Evolutionary conservation across 257 asterid species (phyloP).

Genomic region (Mitragyna speciosa): DNA sequence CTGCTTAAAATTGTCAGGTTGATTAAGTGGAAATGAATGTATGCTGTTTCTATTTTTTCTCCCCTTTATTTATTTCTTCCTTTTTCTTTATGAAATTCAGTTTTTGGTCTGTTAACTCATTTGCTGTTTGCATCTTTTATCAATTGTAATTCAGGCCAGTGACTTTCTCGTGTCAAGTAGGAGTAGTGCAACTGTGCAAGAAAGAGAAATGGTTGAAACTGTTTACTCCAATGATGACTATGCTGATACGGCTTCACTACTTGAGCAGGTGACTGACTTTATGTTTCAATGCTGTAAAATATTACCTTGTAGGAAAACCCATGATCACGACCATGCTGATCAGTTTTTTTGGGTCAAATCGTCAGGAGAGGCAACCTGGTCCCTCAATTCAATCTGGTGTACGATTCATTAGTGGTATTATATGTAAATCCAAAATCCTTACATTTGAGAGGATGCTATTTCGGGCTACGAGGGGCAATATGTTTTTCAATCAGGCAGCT

Average conservation of each 20-base stretch:
- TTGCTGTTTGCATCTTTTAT: neutral
- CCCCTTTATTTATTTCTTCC: no score
- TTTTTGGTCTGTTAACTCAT: no score
- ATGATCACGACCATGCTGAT: neutral
- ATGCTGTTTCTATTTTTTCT: neutral
- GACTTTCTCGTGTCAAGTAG: slow-evolving; percentile 77
- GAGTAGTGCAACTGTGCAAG: slow-evolving; percentile 56
- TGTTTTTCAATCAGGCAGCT: slow-evolving; percentile 89
- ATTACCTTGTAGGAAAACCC: neutral
- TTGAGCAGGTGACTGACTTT: slow-evolving; percentile 66
- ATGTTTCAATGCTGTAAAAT: slow-evolving; percentile 7
- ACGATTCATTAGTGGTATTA: slow-evolving; percentile 88
- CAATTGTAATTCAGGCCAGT: slow-evolving; percentile 66
- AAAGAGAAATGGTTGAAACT: slow-evolving; percentile 80
- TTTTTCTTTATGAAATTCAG: neutral
- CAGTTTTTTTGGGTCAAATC: slow-evolving; percentile 13
- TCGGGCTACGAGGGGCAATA: slow-evolving; percentile 97
- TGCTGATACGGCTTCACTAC: slow-evolving; percentile 65
- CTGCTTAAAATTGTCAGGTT: neutral
- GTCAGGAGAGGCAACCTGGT: slow-evolving; percentile 86
- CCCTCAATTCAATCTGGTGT: slow-evolving; percentile 83
- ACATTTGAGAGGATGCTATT: slow-evolving; percentile 94
- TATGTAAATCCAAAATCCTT: slow-evolving; percentile 71
- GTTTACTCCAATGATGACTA: slow-evolving; percentile 42
- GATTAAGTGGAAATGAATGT: neutral